Conservation (phyloP, 805 yeast genomes). For the Wickerhamomyces bovis region DNA sequence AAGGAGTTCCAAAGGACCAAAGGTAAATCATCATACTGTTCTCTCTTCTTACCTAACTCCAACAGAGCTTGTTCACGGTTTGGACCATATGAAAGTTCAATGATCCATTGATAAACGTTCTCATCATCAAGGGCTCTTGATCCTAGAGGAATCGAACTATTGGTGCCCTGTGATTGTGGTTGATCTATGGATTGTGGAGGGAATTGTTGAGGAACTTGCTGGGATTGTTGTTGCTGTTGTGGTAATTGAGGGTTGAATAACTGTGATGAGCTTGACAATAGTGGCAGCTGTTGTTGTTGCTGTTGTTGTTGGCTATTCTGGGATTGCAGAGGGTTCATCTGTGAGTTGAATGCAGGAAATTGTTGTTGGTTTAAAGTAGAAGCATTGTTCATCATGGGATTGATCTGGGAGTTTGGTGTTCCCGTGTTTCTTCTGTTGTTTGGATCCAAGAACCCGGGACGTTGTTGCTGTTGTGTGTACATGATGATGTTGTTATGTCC, state of each 20-base stretch:
- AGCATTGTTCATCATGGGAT: background rate
- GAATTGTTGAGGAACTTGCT: slow-evolving; percentile 11
- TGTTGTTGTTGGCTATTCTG: slow-evolving; percentile 11
- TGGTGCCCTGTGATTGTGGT: slow-evolving; percentile 6
- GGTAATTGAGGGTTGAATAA: slow-evolving; percentile 4
- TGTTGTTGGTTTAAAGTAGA: slow-evolving; percentile 9
- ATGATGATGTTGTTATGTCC: background rate
- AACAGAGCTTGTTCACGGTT: slow-evolving; percentile 88
- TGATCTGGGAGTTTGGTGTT: slow-evolving; percentile 3
- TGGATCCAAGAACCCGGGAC: slow-evolving; percentile 14
- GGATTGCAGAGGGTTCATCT: slow-evolving; percentile 3
- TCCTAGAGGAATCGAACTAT: slow-evolving; percentile 11
- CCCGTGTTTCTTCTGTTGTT: slow-evolving; percentile 6
- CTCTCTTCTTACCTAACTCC: slow-evolving; percentile 90
- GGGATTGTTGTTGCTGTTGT: slow-evolving; percentile 6
- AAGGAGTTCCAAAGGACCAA: slow-evolving; percentile 91
- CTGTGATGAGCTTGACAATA: background rate
- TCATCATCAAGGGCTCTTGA: slow-evolving; percentile 60
- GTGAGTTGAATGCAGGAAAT: slow-evolving; percentile 13
- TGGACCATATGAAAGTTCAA: slow-evolving; percentile 84
- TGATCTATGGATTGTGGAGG: slow-evolving; percentile 6
- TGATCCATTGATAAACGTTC: slow-evolving; percentile 84
- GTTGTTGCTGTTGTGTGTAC: slow-evolving; percentile 12
- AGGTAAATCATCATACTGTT: slow-evolving; percentile 90
- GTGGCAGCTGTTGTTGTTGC: slow-evolving; percentile 8